Conservation (phyloP, 345 rosid species). For the Pseudoturritis turrita region DNA sequence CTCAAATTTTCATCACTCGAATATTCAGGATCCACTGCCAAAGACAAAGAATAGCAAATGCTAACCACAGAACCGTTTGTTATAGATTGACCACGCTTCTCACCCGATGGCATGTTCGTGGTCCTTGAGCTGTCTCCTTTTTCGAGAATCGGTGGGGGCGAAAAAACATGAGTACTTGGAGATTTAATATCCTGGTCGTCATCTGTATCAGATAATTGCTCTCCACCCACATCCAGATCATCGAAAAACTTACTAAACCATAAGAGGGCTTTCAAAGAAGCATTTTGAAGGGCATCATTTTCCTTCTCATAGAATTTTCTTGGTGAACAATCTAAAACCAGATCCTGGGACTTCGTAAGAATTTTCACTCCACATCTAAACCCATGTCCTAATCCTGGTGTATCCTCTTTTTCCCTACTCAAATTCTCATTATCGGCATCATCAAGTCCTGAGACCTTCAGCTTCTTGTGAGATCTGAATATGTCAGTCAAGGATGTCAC, state of each 20-base stretch:
- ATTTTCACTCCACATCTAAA: slow-evolving; percentile 69
- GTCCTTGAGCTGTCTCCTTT: slow-evolving; percentile 26
- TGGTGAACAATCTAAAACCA: slow-evolving; percentile 64
- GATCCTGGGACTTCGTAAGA: slow-evolving; percentile 53
- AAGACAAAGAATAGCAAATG: slow-evolving; percentile 56
- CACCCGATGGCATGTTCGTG: slow-evolving; percentile 14
- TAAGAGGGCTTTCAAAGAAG: slow-evolving; percentile 67
- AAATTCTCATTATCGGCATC: slow-evolving; percentile 10
- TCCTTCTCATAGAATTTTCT: slow-evolving; percentile 58
- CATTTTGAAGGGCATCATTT: slow-evolving; percentile 66
- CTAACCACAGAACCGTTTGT: slow-evolving; percentile 60
- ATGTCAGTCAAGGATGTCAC: slow-evolving; percentile 37
- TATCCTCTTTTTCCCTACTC: slow-evolving; percentile 21
- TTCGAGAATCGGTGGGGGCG: slow-evolving; percentile 1
- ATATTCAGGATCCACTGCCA: slow-evolving; percentile 31
- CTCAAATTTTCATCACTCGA: slow-evolving; percentile 5
- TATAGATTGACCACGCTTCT: slow-evolving; percentile 29
- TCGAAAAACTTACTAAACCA: slow-evolving; percentile 64
- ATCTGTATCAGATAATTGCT: slow-evolving; percentile 41
- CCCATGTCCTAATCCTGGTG: slow-evolving; percentile 32
- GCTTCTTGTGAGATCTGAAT: slow-evolving; percentile 51
- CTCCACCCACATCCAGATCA: slow-evolving; percentile 37
- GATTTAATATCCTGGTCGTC: slow-evolving; percentile 37
- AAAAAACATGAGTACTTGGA: slow-evolving; percentile 28
- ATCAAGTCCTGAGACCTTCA: slow-evolving; percentile 37